Conservation (phyloP, 108 stramenopile species). For the Discostella pseudostelligera region DNA sequence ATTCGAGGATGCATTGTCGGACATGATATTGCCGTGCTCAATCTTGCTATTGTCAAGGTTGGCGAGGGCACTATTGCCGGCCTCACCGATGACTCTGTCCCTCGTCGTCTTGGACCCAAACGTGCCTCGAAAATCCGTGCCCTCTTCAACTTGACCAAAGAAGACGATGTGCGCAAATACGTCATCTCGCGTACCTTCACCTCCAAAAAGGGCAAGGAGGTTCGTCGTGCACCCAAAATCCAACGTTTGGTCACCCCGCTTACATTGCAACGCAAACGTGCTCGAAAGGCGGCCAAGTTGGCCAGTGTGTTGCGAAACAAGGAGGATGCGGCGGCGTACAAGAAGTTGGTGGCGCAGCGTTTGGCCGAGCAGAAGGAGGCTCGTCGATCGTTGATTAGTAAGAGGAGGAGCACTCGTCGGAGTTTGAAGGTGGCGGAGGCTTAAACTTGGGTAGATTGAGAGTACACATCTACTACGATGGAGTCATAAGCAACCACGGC, state of each 20-base stretch:
- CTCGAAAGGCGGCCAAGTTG: conserved; percentile 81
- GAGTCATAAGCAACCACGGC: too few relatives aligned
- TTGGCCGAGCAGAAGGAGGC: conserved; percentile 94
- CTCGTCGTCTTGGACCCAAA: conserved; percentile 99
- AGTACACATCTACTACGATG: too few relatives aligned
- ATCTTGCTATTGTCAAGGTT: conserved; percentile 96
- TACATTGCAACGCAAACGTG: conserved; percentile 94
- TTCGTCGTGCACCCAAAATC: conserved; percentile 97
- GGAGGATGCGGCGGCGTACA: conserved; percentile 94
- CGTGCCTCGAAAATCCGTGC: conserved; percentile 99
- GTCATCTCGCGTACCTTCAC: conserved; percentile 95
- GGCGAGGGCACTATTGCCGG: conserved; percentile 92
- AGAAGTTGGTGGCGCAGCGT: conserved; percentile 94
- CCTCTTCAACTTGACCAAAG: conserved; percentile 99
- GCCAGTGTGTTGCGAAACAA: conserved; percentile 72
- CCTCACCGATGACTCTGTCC: conserved; percentile 90
- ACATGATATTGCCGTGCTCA: conserved; percentile 97
- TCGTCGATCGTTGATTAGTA: conserved; percentile 92
- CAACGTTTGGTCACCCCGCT: conserved; percentile 98
- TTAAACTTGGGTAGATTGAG: too few relatives aligned
- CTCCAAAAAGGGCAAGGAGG: conserved; percentile 93
- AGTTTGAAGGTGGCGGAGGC: conserved; percentile 68
- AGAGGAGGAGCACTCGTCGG: conserved; percentile 95
- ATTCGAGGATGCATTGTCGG: conserved; percentile 99
- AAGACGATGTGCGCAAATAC: conserved; percentile 98